A percentile compares a stretch with the other conserved stretches of the same genome.
Evolutionary conservation across 345 rosid species (phyloP).

Genomic region (Pistacia atlantica): DNA sequence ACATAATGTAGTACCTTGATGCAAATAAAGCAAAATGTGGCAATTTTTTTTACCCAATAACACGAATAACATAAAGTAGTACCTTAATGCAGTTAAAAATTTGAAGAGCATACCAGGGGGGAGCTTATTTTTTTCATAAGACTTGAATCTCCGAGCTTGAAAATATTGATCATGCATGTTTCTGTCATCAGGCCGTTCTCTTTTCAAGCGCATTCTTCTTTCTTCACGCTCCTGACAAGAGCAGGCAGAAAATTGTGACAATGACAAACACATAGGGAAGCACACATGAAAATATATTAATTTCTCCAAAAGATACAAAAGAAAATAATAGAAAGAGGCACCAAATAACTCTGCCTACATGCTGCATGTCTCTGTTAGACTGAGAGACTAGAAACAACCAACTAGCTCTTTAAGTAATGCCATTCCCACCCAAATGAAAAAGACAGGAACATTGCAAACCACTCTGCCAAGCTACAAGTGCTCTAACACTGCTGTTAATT

Average conservation of each 20-base stretch:
- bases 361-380: too few relatives aligned
- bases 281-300: not conserved
- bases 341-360: not conserved
- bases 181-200: constrained; percentile 60
- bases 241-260: constrained; percentile 15
- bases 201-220: constrained; percentile 76
- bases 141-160: constrained; percentile 45
- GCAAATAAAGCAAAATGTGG: not conserved
- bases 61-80: not conserved
- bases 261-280: not conserved
- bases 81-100: not conserved
- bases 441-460: not conserved
- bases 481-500: not conserved
- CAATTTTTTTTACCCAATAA: not conserved
- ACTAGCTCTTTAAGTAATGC: too few relatives aligned
- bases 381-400: too few relatives aligned
- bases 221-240: constrained; percentile 90
- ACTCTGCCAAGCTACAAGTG: not conserved
- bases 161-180: constrained; percentile 50
- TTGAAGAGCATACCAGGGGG: constrained; percentile 71
- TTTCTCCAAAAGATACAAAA: not conserved
- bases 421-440: too few relatives aligned
- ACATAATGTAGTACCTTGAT: too few relatives aligned
- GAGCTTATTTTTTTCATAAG: constrained; percentile 69
- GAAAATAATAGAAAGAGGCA: not conserved